Conservation (phyloP, 371 early-diverging fungal species). For the Haplosporangium sp. region DNA sequence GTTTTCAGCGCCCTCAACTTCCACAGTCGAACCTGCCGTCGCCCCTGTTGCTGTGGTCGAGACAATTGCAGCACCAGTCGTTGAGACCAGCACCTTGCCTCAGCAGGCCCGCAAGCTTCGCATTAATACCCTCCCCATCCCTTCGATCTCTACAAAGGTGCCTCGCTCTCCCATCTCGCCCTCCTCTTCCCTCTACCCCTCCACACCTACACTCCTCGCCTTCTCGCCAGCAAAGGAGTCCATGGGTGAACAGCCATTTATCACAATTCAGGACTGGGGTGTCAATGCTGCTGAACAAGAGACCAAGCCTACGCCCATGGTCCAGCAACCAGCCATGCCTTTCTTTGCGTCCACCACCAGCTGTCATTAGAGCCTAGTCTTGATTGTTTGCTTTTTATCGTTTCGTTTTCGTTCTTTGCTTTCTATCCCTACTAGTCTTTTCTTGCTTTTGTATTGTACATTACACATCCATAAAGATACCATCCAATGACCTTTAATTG, state of each 20-base stretch:
- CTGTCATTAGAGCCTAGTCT: conserved; percentile 1
- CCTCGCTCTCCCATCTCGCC: conserved; percentile 26
- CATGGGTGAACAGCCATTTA: conserved; percentile 62
- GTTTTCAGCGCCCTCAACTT: neutral
- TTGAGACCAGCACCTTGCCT: conserved; percentile 4
- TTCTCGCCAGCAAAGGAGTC: conserved; percentile 53
- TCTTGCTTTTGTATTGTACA: too few relatives aligned
- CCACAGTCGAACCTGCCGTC: neutral
- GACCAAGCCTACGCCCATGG: neutral
- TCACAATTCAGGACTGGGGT: conserved; percentile 73
- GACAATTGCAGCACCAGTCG: neutral
- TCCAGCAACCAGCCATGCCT: neutral
- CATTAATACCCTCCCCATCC: conserved; percentile 28
- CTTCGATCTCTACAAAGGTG: neutral
- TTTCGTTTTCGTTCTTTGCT: neutral
- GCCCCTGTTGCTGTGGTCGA: neutral
- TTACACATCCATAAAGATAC: too few relatives aligned
- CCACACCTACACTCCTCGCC: conserved; percentile 44
- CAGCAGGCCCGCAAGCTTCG: conserved; percentile 32
- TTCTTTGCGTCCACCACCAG: conserved; percentile 1
- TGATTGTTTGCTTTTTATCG: neutral
- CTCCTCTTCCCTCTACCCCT: conserved; percentile 16
- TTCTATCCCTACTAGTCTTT: too few relatives aligned
- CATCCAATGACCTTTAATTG: too few relatives aligned
- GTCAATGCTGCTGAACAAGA: conserved; percentile 17